Conservation (phyloP, 1,139 yeast species). For the Yamadazyma aaseri region DNA sequence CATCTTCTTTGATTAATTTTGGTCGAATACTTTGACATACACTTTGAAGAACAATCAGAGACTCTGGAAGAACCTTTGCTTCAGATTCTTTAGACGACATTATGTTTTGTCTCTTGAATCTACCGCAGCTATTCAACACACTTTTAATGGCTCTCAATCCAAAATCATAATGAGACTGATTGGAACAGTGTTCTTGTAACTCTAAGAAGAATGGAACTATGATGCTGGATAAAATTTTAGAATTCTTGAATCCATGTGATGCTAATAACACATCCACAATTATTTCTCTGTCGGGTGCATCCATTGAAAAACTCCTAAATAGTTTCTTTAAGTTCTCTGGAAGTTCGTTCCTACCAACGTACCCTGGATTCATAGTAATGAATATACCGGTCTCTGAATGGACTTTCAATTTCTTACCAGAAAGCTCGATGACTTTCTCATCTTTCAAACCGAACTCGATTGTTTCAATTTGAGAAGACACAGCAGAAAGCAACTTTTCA, state of each 20-base stretch:
- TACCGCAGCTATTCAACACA: conserved; percentile 60
- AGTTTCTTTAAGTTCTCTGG: conserved; percentile 86
- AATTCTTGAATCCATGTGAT: conserved; percentile 66
- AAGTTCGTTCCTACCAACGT: conserved; percentile 75
- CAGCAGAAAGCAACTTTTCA: conserved; percentile 73
- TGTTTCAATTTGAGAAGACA: conserved; percentile 75
- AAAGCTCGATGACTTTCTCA: conserved; percentile 38
- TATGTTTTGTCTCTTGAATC: conserved; percentile 29
- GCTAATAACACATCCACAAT: conserved; percentile 74
- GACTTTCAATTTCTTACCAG: conserved; percentile 46
- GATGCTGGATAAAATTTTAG: conserved; percentile 44
- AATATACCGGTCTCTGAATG: conserved; percentile 67
- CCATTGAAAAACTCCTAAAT: conserved; percentile 76
- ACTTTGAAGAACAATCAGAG: conserved; percentile 49
- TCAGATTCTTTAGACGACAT: conserved; percentile 1
- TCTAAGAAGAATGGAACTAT: conserved; percentile 58
- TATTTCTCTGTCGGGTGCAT: conserved; percentile 63
- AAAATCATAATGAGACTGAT: conserved; percentile 83
- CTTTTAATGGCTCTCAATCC: conserved; percentile 80
- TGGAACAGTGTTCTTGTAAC: conserved; percentile 38
- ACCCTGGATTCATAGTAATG: conserved; percentile 90
- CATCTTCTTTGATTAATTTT: conserved; percentile 56
- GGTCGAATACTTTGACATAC: conserved; percentile 64
- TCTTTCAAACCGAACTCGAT: conserved; percentile 56
- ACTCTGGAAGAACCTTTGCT: conserved; percentile 24